These are phyloP conservation scores for Nyctanthes arbortristis DNA, from an alignment of 257 asterid species.

Conservation along the genomic window DNA sequence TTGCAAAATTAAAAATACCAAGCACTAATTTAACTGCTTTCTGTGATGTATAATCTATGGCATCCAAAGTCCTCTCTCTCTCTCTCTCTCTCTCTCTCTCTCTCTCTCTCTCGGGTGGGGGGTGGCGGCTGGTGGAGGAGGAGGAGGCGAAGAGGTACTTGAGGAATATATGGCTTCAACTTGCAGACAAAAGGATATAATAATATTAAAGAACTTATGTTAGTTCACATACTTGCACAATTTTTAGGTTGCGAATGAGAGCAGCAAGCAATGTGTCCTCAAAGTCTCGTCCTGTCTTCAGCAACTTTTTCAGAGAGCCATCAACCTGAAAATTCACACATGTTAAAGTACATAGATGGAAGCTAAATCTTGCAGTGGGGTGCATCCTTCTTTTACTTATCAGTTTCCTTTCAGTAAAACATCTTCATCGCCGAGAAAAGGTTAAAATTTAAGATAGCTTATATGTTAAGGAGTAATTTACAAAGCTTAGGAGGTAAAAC, in stretches of 20 bases:
- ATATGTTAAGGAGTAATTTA: conserved; percentile 16
- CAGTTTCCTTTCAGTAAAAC: not conserved
- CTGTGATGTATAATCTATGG: not conserved
- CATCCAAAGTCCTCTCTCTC: not conserved
- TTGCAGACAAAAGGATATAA: conserved; percentile 6
- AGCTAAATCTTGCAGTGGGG: not conserved
- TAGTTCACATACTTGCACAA: conserved; percentile 62
- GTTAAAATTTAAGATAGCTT: conserved; percentile 5
- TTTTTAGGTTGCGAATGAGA: conserved; percentile 84
- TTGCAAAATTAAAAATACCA: not conserved
- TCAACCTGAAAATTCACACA: conserved; percentile 53
- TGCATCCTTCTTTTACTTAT: not conserved
- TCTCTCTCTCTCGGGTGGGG: too few relatives aligned
- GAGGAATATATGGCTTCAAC: not conserved
- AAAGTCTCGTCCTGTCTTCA: conserved; percentile 66
- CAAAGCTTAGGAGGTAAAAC: conserved; percentile 14
- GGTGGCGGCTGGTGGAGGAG: too few relatives aligned
- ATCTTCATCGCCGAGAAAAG: not conserved
- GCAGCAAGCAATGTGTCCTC: conserved; percentile 79
- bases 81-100: too few relatives aligned
- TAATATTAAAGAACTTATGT: conserved; percentile 2
- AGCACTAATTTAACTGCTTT: not conserved
- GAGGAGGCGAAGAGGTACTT: not conserved
- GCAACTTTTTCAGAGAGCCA: conserved; percentile 57
- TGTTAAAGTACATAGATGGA: not conserved